Percentiles rank a stretch among this genome's conserved stretches.
These are phyloP conservation scores for Mortierella sp. DNA, from an alignment of 371 early-diverging fungal species.

Conservation along the genomic window DNA sequence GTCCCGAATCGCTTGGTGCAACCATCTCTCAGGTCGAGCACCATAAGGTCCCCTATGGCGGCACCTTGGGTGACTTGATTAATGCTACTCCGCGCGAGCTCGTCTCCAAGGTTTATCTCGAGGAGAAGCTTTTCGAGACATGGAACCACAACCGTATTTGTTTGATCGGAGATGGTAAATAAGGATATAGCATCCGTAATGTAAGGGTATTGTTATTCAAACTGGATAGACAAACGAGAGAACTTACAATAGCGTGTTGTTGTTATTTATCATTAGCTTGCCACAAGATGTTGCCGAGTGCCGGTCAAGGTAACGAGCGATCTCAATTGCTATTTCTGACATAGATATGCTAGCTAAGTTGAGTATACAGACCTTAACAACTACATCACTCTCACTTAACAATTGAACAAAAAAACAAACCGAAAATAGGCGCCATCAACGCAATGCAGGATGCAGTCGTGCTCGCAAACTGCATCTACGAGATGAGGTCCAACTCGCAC, in stretches of 20 bases:
- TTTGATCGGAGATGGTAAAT: conserved; percentile 43
- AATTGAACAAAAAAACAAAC: neutral
- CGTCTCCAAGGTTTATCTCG: conserved; percentile 38
- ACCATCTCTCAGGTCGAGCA: conserved; percentile 16
- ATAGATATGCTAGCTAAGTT: too few species aligned
- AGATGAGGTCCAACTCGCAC: conserved; percentile 15
- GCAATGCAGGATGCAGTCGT: conserved; percentile 48
- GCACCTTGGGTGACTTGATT: conserved; percentile 30
- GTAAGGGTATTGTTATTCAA: neutral
- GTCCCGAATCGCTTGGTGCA: conserved; percentile 14
- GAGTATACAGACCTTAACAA: neutral
- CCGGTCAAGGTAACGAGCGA: conserved; percentile 25
- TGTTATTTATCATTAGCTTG: conserved; percentile 10
- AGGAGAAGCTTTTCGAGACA: conserved; percentile 39
- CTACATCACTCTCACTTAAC: neutral
- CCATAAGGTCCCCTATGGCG: conserved; percentile 22
- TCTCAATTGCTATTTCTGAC: neutral
- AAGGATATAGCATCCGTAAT: neutral
- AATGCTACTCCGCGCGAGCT: conserved; percentile 29
- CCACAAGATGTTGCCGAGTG: conserved; percentile 42
- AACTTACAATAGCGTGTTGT: neutral
- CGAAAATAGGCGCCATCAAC: conserved; percentile 31
- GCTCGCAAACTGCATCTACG: conserved; percentile 44
- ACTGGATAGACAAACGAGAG: too few species aligned
- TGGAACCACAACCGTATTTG: conserved; percentile 32